phyloP scores from a whole-genome alignment of 2,329 filamentous ascomycete genomes.

The Fusarium compactum region DNA sequence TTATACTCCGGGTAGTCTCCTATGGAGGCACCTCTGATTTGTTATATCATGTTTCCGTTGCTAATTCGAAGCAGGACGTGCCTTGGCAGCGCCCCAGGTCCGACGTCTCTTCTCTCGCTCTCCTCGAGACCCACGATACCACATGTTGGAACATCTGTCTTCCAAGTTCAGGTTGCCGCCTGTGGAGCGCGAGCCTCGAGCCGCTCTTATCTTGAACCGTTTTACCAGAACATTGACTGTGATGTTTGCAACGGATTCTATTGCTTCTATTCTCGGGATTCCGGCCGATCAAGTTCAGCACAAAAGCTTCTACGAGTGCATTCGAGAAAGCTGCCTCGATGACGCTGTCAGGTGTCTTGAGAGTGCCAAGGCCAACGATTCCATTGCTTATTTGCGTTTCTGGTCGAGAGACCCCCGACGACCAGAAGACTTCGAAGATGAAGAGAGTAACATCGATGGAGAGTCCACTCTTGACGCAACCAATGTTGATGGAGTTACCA shows the following conservation, averaged over 20 bases:
- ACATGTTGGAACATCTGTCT: conserved; percentile 89
- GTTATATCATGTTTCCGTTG: conserved; percentile 1
- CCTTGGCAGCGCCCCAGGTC: conserved; percentile 81
- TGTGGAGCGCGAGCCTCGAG: conserved; percentile 80
- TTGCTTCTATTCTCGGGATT: conserved; percentile 81
- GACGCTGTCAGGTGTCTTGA: conserved; percentile 85
- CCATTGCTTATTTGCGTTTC: conserved; percentile 89
- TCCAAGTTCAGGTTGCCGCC: conserved; percentile 78
- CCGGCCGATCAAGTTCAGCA: conserved; percentile 75
- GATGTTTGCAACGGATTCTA: conserved; percentile 86
- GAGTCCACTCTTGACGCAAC: conserved; percentile 16
- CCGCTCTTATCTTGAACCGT: conserved; percentile 86
- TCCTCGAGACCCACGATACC: conserved; percentile 84
- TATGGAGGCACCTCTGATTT: neutral
- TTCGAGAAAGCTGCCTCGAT: conserved; percentile 79
- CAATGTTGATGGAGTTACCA: neutral
- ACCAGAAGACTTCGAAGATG: conserved; percentile 62
- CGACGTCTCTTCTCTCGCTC: conserved; percentile 85
- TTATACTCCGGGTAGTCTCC: neutral
- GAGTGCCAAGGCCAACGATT: conserved; percentile 89
- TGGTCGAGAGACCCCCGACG: conserved; percentile 81
- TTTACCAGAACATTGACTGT: conserved; percentile 86
- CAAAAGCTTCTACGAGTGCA: conserved; percentile 89
- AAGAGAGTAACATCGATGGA: conserved; percentile 55
- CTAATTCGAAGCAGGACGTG: conserved; percentile 69